Percentiles rank a stretch among this genome's conserved stretches.
Evolutionary conservation across 2,329 filamentous ascomycete genomes (phyloP).

Genomic region (Stromatinia cepivora): DNA sequence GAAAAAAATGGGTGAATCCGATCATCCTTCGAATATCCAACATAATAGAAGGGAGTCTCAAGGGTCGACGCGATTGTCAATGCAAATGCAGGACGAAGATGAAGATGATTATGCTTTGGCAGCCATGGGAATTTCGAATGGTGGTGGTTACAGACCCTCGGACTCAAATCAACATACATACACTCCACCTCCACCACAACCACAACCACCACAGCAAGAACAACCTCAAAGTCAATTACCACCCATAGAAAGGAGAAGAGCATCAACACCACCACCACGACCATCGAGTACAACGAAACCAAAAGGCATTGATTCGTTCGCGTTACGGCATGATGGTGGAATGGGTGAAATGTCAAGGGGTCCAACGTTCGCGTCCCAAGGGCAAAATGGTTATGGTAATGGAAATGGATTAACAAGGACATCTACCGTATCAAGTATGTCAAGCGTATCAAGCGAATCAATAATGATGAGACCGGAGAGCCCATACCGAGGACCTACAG

Average conservation of each 20-base stretch:
- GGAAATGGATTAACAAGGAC: conserved; percentile 29
- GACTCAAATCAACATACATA: conserved; percentile 27
- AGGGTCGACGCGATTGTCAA: conserved; percentile 42
- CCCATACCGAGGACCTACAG: conserved; percentile 60
- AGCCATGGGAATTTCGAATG: conserved; percentile 54
- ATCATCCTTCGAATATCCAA: conserved; percentile 38
- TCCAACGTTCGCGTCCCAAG: conserved; percentile 27
- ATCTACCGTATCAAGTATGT: conserved; percentile 37
- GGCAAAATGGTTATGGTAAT: conserved; percentile 15
- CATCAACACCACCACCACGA: conserved; percentile 41
- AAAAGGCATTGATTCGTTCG: conserved; percentile 51
- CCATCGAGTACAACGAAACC: conserved; percentile 59
- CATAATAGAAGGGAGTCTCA: conserved; percentile 48
- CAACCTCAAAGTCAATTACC: conserved; percentile 29
- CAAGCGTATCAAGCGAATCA: conserved; percentile 36
- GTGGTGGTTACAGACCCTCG: conserved; percentile 32
- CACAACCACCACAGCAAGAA: conserved; percentile 22
- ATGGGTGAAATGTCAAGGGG: conserved; percentile 39
- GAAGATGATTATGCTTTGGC: conserved; percentile 53
- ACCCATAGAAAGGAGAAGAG: conserved; percentile 32
- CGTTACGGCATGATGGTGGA: conserved; percentile 54
- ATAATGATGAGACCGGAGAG: conserved; percentile 46
- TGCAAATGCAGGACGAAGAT: conserved; percentile 41
- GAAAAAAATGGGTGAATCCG: conserved; percentile 27
- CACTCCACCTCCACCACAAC: conserved; percentile 31